Evolutionary conservation across 2,329 filamentous ascomycete species (phyloP), one percentile per base, ranked within the genome.

Genomic region (Sporothrix luriei): DNA sequence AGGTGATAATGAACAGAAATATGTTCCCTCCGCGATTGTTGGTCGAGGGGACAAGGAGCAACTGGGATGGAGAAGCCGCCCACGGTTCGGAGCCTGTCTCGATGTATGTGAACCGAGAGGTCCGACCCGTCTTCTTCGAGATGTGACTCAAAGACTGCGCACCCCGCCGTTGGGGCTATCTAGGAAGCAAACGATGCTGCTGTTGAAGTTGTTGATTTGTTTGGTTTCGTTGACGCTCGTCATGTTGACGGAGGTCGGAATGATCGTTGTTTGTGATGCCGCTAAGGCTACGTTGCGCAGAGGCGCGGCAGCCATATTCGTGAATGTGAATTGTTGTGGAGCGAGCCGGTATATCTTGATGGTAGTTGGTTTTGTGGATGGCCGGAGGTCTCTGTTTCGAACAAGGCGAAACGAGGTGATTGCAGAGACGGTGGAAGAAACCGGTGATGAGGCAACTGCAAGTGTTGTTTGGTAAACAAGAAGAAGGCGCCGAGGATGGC

Each of bases 161-260:
- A 84, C 83, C 84, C 84, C 84, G 74, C 72, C 83, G 75, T 83
- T 85, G 83, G 84, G 84, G 83, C 79, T 84, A 81, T 82, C 77
- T 71, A 69, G 68, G 70, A 54, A 64, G 71, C 68, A 64, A 57
- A 48, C 21, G 66, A 71, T 75, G 71, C 52, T 62, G 11, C 21
- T 65, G 55, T 68, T 65, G 40, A 46, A 19, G 66, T 38, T 51
- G 68, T 55, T 69, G 48, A 33, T 69, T 3, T 19, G 33, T 21
- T 54, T 68, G 33, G 33, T n/a, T n/a, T 11, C 14, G 46, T 24
- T 48, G 46, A 52, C 49, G 33, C 14, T 66, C 66, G 71, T 69
- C 71, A 66, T 69, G 16, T 52, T 14, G 46, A 55, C 66, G 14
- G 54, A 46, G 64, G 29, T 33, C n/a, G 43, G 19, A 16, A 26